These are phyloP conservation scores for Kwoniella bestiolae DNA, from an alignment of 768 basidiomycete genomes.

Conservation along the genomic window DNA sequence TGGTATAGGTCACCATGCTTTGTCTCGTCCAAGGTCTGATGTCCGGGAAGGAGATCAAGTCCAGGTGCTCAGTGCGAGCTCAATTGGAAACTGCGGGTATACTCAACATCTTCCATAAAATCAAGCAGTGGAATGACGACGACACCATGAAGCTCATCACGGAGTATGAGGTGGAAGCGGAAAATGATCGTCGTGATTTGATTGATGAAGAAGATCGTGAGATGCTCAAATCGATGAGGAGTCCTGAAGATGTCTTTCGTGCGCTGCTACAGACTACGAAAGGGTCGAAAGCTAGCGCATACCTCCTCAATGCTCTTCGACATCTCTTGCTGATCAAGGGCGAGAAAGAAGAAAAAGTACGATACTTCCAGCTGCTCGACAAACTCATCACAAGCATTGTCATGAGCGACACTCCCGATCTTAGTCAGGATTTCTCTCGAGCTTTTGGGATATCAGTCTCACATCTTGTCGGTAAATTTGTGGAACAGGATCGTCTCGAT, in stretches of 20 bases:
- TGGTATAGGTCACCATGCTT: constrained; percentile 30
- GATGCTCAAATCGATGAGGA: constrained; percentile 74
- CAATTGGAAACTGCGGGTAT: constrained; percentile 90
- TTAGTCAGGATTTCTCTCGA: constrained; percentile 72
- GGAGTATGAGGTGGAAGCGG: constrained; percentile 66
- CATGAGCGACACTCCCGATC: constrained; percentile 79
- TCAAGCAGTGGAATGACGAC: constrained; percentile 68
- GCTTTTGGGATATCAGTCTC: constrained; percentile 88
- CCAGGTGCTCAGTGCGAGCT: constrained; percentile 72
- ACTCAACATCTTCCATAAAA: constrained; percentile 70
- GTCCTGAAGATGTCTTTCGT: constrained; percentile 84
- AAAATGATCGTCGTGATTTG: constrained; percentile 74
- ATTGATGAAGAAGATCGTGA: constrained; percentile 75
- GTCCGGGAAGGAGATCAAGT: constrained; percentile 36
- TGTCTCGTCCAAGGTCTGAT: constrained; percentile 34
- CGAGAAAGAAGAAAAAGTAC: constrained; percentile 79
- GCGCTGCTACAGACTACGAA: constrained; percentile 77
- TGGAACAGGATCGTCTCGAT: constrained; percentile 82
- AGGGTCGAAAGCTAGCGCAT: constrained; percentile 75
- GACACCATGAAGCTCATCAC: constrained; percentile 71
- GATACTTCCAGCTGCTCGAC: constrained; percentile 90
- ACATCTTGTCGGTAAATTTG: constrained; percentile 83
- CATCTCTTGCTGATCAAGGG: constrained; percentile 88
- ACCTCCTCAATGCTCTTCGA: constrained; percentile 92
- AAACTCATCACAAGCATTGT: constrained; percentile 87